A percentile compares a stretch with the other conserved stretches of the same genome.
Conservation (phyloP, 164 flowering plant genomes). For the Tinospora cordifolia region DNA sequence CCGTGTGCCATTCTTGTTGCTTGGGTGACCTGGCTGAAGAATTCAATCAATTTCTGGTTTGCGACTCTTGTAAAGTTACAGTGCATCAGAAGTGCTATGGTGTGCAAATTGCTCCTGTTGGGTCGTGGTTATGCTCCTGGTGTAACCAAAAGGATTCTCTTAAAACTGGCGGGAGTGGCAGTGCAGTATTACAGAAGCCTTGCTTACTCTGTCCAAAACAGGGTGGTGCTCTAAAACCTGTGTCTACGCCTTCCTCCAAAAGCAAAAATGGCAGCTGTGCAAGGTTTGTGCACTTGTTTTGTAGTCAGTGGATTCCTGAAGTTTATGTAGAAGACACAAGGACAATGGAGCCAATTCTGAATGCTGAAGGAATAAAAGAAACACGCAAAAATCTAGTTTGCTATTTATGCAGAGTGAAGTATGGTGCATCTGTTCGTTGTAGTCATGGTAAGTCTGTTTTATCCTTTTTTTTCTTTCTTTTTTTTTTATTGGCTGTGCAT, state of each 20-base stretch:
- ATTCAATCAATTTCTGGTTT: constrained; percentile 40
- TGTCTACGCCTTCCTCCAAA: constrained; percentile 20
- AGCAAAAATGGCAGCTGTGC: constrained; percentile 22
- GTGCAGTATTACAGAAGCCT: constrained; percentile 21
- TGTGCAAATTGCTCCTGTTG: constrained; percentile 38
- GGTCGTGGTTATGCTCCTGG: constrained; percentile 79
- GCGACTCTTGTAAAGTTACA: constrained; percentile 55
- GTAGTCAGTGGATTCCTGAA: constrained; percentile 90
- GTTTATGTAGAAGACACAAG: constrained; percentile 53
- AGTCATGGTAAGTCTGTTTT: constrained; percentile 75
- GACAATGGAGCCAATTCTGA: constrained; percentile 77
- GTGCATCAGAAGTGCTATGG: constrained; percentile 95
- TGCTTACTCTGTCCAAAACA: constrained; percentile 77
- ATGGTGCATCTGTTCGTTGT: constrained; percentile 86
- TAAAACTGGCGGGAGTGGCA: constrained; percentile 9
- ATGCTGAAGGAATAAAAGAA: constrained; percentile 60
- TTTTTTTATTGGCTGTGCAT: constrained; percentile 1
- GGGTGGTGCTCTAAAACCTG: constrained; percentile 82
- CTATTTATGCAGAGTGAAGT: constrained; percentile 73
- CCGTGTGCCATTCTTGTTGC: constrained; percentile 64
- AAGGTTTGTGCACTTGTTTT: constrained; percentile 78
- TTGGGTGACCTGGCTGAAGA: constrained; percentile 34
- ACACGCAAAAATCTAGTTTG: constrained; percentile 57
- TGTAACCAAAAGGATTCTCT: constrained; percentile 38
- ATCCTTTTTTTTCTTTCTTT: constrained; percentile 10